These are phyloP conservation scores for Themeda triandra DNA, from an alignment of 176 grass and related monocot species.

Conservation along the genomic window DNA sequence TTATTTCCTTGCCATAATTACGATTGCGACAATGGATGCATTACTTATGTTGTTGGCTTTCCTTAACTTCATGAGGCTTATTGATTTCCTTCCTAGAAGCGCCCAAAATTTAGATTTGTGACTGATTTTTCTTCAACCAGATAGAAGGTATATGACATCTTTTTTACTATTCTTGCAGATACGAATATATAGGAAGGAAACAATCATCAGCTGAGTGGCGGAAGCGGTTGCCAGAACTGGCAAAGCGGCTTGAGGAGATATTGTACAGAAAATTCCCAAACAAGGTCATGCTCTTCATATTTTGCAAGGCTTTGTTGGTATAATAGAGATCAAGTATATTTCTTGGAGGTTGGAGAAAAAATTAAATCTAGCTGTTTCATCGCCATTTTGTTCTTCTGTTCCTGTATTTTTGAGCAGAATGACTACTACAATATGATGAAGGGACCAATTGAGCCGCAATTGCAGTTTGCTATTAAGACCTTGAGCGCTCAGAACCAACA, in stretches of 20 bases:
- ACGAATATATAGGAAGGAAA: conserved; percentile 20
- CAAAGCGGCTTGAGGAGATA: conserved; percentile 25
- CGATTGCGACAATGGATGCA: not conserved
- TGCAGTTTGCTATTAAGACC: too few species aligned
- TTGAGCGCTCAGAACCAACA: too few species aligned
- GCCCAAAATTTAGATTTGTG: not conserved
- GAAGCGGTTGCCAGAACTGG: conserved; percentile 7
- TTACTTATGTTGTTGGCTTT: not conserved
- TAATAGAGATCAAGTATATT: not conserved
- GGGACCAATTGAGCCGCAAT: too few species aligned
- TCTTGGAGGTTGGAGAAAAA: not conserved
- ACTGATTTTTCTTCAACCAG: not conserved
- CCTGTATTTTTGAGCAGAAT: too few species aligned
- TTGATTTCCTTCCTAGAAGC: not conserved
- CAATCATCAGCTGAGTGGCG: not conserved
- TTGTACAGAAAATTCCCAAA: conserved; percentile 39
- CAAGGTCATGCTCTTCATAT: conserved; percentile 24
- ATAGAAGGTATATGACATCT: not conserved
- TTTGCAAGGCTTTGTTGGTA: not conserved
- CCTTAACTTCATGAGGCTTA: not conserved
- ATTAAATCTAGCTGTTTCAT: not conserved
- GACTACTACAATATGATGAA: too few species aligned
- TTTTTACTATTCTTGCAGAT: conserved; percentile 32
- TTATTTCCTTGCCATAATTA: conserved; percentile 13
- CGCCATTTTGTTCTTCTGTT: too few species aligned